Evolutionary conservation across 768 basidiomycete species (phyloP), one percentile per base, ranked within the genome.

Genomic region (Agrocybe praecox): DNA sequence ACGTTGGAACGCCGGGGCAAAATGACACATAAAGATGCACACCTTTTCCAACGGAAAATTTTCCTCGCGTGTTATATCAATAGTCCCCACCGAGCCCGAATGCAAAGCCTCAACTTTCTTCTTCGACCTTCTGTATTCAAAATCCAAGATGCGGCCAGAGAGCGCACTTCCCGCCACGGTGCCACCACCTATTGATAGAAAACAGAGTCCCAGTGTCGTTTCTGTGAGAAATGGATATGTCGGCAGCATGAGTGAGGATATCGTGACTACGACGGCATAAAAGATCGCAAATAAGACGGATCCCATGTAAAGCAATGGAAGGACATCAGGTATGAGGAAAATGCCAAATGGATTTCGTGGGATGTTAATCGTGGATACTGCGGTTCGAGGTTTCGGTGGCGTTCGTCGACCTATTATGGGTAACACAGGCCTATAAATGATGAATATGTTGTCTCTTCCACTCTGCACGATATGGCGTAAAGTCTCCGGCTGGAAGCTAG

Each of bases 201-300:
- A 95, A 69, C 90, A 93, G 2, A 95, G 72, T 5, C 93, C 93
- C 22, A 91, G 78, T 18, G 83, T 78, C 4, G 85, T 84, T 58
- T 90, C 81, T 52, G 70, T 80, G 17, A 92, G 74, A 57, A 72
- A 78, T 0, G 85, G 80, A 61, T 94, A 93, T 1, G 78, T 72
- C 2, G 71, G 60, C 50, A 78, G 72, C 66, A 92, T 86, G 1
- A 87, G 74, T 0, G 86, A 81, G 1, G 89, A 85, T n/a, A 88
- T 76, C 2, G 82, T 82, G 0, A 89, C 81, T 1, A 76, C 80
- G 29, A 88, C 80, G 40, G 78, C 80, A 61, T 88, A 88, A 62
- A 83, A 85, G 2, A 85, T 79, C 6, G 83, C 72, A 62, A 80
- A 84, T 12, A 78, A 58, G 9, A 83, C 67, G 6, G 78, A 85